Base-by-base conservation (phyloP, 257 asterid genomes). In the Cruciata laevipes region DNA sequence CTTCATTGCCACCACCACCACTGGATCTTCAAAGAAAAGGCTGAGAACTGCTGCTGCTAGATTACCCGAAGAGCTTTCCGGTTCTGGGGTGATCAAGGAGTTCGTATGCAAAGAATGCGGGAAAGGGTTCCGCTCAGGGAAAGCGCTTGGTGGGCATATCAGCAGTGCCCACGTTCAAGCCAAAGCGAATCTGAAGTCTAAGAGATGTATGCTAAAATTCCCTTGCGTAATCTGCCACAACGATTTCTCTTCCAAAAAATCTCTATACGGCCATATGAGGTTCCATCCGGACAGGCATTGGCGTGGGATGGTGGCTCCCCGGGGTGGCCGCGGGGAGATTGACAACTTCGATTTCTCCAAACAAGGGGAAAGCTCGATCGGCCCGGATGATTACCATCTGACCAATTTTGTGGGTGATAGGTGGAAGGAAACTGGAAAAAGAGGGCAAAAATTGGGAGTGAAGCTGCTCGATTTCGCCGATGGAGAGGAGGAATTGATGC, bases 111-210 rank as follows among this genome's bases (percentile, higher is more conserved):
- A n/a, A 18, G 79, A 61, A 35, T 88, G 97, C 67, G 6, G 69
- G 44, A 75, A 69, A 74, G 65, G 68, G 4, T 91, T 88, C 24
- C 68, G 75, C 86, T 83, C 86, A 7, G 95, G 95, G 0, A 91
- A 85, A 59, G 97, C 96, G 3, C 17, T 86, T 21, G 96, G 97
- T 8, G 97, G 97, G 2, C 30, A 27, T 27, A 27, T 27, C 2
- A 27, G 30, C 30, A 85, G 85, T 63, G 93, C 88, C 21, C 38
- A 33, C 4, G 91, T 83, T 10, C 96, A 86, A 61, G 88, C 95
- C 11, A 82, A 76, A 38, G 86, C 76, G 6, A 66, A 76, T 32
- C 68, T 9, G 7, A 33, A 33, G 4, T 33, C 38, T 0, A 33
- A 7, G 8, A 33, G 8, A n/a, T n/a, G n/a, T n/a, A n/a, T n/a